Percentiles rank a stretch among this genome's conserved stretches.
Conservation (phyloP, 179 eudicot species). For the Pouteria campechiana region DNA sequence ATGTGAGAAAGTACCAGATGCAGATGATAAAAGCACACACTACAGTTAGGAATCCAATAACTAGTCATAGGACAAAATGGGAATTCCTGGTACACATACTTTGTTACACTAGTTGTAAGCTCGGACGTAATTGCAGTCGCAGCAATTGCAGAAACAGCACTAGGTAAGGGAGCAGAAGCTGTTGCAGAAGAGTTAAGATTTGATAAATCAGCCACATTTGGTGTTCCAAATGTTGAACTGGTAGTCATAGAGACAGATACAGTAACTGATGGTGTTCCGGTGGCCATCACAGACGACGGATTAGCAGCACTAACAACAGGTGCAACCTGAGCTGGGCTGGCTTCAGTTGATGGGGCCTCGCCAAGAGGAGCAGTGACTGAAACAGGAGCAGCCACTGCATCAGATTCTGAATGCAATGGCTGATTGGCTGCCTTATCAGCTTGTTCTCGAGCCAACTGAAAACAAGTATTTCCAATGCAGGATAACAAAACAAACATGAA, state of each 20-base stretch:
- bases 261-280: slow-evolving; percentile 29
- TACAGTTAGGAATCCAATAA: no score
- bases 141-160: slow-evolving; percentile 30
- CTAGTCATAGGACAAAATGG: neutral
- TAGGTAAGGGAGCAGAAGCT: slow-evolving; percentile 19
- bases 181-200: slow-evolving; percentile 26
- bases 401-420: slow-evolving; percentile 28
- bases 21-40: neutral
- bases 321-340: slow-evolving; percentile 34
- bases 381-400: slow-evolving; percentile 14
- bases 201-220: slow-evolving; percentile 20
- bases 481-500: neutral
- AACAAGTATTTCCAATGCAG: slow-evolving; percentile 7
- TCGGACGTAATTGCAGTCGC: slow-evolving; percentile 16
- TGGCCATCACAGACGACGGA: slow-evolving; percentile 27
- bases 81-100: slow-evolving; percentile 23
- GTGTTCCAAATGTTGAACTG: slow-evolving; percentile 12
- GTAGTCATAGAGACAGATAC: no score
- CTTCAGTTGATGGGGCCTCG: slow-evolving; percentile 31
- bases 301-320: slow-evolving; percentile 32
- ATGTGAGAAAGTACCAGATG: neutral
- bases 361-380: slow-evolving; percentile 22
- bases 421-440: slow-evolving; percentile 58
- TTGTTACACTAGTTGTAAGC: slow-evolving; percentile 9
- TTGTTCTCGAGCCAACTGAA: slow-evolving; percentile 87